These are phyloP conservation scores for Pyrrhoderma lamaoense DNA, from an alignment of 1,284 basidiomycete species.

Conservation along the genomic window DNA sequence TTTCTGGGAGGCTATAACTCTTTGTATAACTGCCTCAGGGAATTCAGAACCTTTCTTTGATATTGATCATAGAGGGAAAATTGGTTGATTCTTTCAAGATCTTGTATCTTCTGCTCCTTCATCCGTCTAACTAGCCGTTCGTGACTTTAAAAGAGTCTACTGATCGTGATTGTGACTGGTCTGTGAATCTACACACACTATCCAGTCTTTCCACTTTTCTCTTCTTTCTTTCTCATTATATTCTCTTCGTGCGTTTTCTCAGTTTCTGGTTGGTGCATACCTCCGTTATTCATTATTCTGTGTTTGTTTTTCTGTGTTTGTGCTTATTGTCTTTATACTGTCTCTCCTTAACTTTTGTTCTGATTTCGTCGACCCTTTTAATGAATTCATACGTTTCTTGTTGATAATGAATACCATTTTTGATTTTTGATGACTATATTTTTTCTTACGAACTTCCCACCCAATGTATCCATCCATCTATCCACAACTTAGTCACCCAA, in stretches of 20 bases:
- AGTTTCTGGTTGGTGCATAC: not conserved
- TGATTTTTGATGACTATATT: too few species aligned
- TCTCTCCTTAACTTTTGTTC: not conserved
- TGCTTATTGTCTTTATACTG: not conserved
- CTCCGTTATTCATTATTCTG: not conserved
- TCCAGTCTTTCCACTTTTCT: too few species aligned
- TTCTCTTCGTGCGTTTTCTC: not conserved
- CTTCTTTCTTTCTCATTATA: not conserved
- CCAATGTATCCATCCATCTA: too few species aligned
- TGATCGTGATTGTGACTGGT: too few species aligned
- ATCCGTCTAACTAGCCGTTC: too few species aligned
- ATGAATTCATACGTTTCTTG: not conserved
- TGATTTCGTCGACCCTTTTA: not conserved
- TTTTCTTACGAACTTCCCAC: too few species aligned
- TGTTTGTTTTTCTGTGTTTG: not conserved
- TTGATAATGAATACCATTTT: not conserved
- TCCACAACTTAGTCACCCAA: too few species aligned
- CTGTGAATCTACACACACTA: too few species aligned
- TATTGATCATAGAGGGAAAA: not conserved
- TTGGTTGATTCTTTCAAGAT: not conserved
- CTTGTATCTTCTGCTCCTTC: not conserved
- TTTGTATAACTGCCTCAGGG: not conserved
- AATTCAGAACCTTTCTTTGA: not conserved
- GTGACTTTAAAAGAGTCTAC: too few species aligned
- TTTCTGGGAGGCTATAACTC: not conserved